Evolutionary conservation across 768 basidiomycete genomes (phyloP).

Genomic region (Leccinum subgranulosum): DNA sequence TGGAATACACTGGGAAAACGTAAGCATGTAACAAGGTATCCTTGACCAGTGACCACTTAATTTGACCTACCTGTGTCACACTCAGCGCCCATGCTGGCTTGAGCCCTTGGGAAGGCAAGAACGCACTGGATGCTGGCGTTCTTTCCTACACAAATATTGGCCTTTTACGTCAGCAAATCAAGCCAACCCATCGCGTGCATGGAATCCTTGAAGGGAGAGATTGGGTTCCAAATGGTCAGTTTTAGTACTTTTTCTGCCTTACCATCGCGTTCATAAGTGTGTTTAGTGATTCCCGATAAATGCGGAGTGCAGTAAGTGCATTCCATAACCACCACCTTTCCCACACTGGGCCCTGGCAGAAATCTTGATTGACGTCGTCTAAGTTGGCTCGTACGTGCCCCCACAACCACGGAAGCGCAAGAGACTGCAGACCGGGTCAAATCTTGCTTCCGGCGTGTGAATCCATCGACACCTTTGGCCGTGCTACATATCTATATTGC

Average conservation of each 20-base stretch:
- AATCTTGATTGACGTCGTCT: background rate
- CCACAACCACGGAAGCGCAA: constrained; percentile 57
- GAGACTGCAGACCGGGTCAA: constrained; percentile 58
- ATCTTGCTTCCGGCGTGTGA: constrained; percentile 66
- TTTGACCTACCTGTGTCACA: no score
- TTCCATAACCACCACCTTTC: background rate
- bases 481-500: background rate
- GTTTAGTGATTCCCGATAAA: constrained; percentile 77
- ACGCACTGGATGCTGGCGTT: constrained; percentile 83
- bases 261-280: no score
- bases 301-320: constrained; percentile 60
- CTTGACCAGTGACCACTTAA: no score
- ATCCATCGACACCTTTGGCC: background rate
- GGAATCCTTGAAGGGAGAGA: constrained; percentile 75
- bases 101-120: constrained; percentile 84
- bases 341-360: background rate
- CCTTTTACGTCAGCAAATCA: constrained; percentile 76
- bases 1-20: constrained; percentile 76
- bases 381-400: constrained; percentile 74
- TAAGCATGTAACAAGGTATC: constrained; percentile 26
- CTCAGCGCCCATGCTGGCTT: constrained; percentile 71
- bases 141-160: constrained; percentile 78
- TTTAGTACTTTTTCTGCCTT: constrained; percentile 12
- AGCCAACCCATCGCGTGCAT: constrained; percentile 75
- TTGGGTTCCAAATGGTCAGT: constrained; percentile 69